phyloP scores from a whole-genome alignment of 2,329 filamentous ascomycete genomes.

The Aspergillus fijiensis region DNA sequence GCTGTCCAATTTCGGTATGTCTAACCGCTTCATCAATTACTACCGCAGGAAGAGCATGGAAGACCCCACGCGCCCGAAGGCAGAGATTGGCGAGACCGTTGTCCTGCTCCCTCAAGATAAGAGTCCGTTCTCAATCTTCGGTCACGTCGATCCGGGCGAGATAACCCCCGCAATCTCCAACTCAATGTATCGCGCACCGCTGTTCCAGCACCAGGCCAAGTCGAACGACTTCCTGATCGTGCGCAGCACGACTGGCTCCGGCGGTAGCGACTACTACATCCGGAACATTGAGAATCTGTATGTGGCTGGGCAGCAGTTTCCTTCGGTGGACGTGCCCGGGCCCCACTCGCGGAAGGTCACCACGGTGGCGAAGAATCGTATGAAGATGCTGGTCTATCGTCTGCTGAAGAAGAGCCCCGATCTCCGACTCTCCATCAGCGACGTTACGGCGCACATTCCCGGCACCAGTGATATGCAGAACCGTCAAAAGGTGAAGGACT shows the following conservation, averaged over 20 bases:
- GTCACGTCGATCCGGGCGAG: constrained; percentile 86
- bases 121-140: constrained; percentile 93
- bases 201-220: constrained; percentile 82
- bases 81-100: constrained; percentile 82
- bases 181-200: constrained; percentile 88
- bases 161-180: constrained; percentile 90
- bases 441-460: constrained; percentile 87
- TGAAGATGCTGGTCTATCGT: constrained; percentile 94
- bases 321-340: constrained; percentile 86
- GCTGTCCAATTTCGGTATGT: constrained; percentile 96
- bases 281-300: constrained; percentile 89
- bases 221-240: constrained; percentile 83
- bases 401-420: constrained; percentile 75
- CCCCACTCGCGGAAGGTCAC: constrained; percentile 94
- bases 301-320: constrained; percentile 89
- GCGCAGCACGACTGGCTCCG: constrained; percentile 73
- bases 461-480: constrained; percentile 95
- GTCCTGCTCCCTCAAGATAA: constrained; percentile 90
- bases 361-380: constrained; percentile 91
- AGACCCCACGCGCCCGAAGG: constrained; percentile 72
- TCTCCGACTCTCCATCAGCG: constrained; percentile 69
- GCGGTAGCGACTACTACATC: constrained; percentile 78
- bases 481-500: constrained; percentile 94
- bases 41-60: constrained; percentile 82
- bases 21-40: constrained; percentile 93